phyloP scores from a whole-genome alignment of 371 early-diverging fungal genomes.

The Coemansia sp. region DNA sequence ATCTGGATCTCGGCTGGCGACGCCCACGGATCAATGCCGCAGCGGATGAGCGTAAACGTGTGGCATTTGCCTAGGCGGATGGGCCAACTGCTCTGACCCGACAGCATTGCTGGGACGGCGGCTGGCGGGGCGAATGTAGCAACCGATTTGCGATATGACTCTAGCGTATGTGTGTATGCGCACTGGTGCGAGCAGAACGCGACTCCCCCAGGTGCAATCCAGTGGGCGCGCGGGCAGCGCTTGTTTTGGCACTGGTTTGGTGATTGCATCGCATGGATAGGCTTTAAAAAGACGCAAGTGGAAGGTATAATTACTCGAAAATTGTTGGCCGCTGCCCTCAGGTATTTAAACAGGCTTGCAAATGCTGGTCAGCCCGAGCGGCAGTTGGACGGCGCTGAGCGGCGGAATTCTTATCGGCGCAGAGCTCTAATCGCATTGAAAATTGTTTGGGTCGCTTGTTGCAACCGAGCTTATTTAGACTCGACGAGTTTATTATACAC shows the following conservation, averaged over 20 bases:
- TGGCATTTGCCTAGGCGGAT: slow-evolving; percentile 2
- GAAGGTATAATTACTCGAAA: too few relatives aligned
- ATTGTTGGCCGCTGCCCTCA: too few relatives aligned
- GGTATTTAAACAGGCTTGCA: too few relatives aligned
- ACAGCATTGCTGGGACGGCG: background rate
- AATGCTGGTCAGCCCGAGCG: too few relatives aligned
- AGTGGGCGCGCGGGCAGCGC: slow-evolving; percentile 5
- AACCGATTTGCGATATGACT: slow-evolving; percentile 5
- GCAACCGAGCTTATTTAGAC: too few relatives aligned
- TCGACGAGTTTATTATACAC: too few relatives aligned
- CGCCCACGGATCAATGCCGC: slow-evolving; percentile 31
- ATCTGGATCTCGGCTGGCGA: slow-evolving; percentile 11
- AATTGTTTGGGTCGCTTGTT: too few relatives aligned
- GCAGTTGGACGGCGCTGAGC: too few relatives aligned
- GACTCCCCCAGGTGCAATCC: background rate
- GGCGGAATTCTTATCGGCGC: too few relatives aligned
- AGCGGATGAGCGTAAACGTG: slow-evolving; percentile 24
- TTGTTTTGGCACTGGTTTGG: background rate
- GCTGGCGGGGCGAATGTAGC: background rate
- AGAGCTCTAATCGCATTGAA: too few relatives aligned
- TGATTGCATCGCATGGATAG: background rate
- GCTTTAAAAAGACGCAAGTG: too few relatives aligned
- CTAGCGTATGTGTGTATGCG: slow-evolving; percentile 11
- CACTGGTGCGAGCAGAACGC: slow-evolving; percentile 20
- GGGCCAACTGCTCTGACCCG: background rate